phyloP scores from a whole-genome alignment of 805 yeast genomes.

The Teunomyces gatunensis region DNA sequence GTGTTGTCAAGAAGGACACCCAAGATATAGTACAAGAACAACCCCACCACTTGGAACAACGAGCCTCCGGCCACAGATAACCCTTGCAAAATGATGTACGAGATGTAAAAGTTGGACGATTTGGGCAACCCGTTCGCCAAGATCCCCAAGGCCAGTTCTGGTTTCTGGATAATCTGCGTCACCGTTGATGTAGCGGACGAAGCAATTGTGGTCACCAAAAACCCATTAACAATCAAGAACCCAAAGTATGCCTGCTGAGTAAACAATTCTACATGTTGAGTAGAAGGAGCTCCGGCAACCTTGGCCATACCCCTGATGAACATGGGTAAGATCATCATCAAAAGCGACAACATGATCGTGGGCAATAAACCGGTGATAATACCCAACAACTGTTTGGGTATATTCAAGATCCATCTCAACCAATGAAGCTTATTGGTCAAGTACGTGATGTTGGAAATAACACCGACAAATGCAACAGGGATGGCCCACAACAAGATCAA shows the following conservation, averaged over 20 bases:
- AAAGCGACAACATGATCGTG: constrained; percentile 70
- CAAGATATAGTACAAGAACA: constrained; percentile 57
- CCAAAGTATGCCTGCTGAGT: constrained; percentile 89
- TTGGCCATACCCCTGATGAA: constrained; percentile 76
- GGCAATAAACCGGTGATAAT: constrained; percentile 86
- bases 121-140: constrained; percentile 79
- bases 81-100: constrained; percentile 80
- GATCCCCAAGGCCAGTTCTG: constrained; percentile 67
- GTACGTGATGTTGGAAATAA: constrained; percentile 79
- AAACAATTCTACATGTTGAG: constrained; percentile 71
- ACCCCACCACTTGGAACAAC: constrained; percentile 64
- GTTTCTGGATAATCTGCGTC: constrained; percentile 62
- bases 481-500: constrained; percentile 67
- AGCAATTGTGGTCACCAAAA: constrained; percentile 77
- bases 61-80: constrained; percentile 73
- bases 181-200: constrained; percentile 83
- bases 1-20: constrained; percentile 60
- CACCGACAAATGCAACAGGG: constrained; percentile 97
- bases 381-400: constrained; percentile 74
- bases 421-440: constrained; percentile 71
- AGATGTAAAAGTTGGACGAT: constrained; percentile 86
- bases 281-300: constrained; percentile 67
- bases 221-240: constrained; percentile 87
- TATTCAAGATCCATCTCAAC: constrained; percentile 68
- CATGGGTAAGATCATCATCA: constrained; percentile 86